A percentile compares a stretch with the other conserved stretches of the same genome.
Evolutionary conservation across 1,284 basidiomycete species (phyloP).

Genomic region (Flammula alnicola): DNA sequence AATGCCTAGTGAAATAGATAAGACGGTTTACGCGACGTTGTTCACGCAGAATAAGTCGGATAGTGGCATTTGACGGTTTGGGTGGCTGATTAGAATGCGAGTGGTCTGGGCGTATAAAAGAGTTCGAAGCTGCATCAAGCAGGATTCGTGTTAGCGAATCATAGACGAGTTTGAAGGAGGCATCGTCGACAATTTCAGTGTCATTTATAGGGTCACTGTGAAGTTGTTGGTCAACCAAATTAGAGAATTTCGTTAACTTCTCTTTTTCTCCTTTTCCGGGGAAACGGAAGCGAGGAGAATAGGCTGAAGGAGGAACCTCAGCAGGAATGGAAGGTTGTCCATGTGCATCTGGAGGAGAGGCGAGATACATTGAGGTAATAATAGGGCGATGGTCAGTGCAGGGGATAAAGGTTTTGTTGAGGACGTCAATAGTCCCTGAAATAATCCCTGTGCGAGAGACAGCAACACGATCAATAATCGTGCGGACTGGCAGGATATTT

Average conservation of each 20-base stretch:
- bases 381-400: too few species aligned
- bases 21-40: constrained; percentile 2
- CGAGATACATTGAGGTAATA: not conserved
- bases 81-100: not conserved
- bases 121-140: not conserved
- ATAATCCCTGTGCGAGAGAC: not conserved
- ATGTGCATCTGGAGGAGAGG: not conserved
- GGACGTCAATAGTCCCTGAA: not conserved
- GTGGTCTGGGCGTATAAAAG: constrained; percentile 1
- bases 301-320: not conserved
- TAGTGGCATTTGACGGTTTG: constrained; percentile 4
- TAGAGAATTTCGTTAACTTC: not conserved
- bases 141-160: not conserved
- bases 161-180: not conserved
- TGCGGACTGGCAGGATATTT: not conserved
- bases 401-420: constrained; percentile 3
- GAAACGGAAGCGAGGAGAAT: constrained; percentile 4
- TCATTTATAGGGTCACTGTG: not conserved
- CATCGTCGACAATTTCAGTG: not conserved
- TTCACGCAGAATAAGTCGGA: constrained; percentile 1
- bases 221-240: too few species aligned
- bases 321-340: not conserved
- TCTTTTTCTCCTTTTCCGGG: not conserved
- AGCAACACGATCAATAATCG: constrained; percentile 10
- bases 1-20: too few species aligned